These are phyloP conservation scores for Clavispora santaluciae DNA, from an alignment of 805 yeast species.

Conservation along the genomic window DNA sequence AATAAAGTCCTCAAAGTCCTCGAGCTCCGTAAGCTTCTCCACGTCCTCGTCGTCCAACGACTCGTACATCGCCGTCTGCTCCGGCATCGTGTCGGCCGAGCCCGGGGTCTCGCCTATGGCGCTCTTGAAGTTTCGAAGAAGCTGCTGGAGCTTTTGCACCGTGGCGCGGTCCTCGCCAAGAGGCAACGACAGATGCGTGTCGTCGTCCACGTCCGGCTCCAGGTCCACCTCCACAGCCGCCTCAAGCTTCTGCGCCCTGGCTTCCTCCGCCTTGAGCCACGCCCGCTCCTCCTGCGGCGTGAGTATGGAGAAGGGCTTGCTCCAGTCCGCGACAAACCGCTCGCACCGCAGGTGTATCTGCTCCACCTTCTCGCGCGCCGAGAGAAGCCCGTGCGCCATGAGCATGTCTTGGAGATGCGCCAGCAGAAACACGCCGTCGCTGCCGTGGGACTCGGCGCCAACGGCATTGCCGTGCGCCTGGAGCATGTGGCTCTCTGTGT, in stretches of 20 bases:
- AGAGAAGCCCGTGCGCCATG: background rate
- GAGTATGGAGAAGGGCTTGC: background rate
- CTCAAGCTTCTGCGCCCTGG: background rate
- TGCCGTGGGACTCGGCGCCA: background rate
- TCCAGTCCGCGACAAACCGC: background rate
- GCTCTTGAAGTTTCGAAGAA: background rate
- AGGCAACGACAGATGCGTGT: background rate
- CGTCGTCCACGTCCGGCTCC: background rate
- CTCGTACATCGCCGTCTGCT: background rate
- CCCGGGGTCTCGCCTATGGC: background rate
- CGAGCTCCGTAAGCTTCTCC: constrained; percentile 4
- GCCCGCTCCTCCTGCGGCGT: background rate
- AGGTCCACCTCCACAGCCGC: background rate
- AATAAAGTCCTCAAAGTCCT: constrained; percentile 13
- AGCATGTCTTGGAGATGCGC: background rate
- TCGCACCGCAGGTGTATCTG: background rate
- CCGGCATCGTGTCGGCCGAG: background rate
- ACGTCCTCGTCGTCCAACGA: constrained; percentile 5
- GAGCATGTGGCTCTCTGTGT: too few relatives aligned
- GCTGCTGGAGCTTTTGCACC: background rate
- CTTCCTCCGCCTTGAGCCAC: background rate
- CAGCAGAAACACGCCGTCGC: background rate
- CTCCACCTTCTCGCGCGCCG: background rate
- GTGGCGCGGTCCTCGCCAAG: background rate
- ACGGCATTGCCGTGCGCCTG: too few relatives aligned